These are phyloP conservation scores for Rhododendron kiyosumense DNA, from an alignment of 148 eudicot genomes.

Conservation along the genomic window DNA sequence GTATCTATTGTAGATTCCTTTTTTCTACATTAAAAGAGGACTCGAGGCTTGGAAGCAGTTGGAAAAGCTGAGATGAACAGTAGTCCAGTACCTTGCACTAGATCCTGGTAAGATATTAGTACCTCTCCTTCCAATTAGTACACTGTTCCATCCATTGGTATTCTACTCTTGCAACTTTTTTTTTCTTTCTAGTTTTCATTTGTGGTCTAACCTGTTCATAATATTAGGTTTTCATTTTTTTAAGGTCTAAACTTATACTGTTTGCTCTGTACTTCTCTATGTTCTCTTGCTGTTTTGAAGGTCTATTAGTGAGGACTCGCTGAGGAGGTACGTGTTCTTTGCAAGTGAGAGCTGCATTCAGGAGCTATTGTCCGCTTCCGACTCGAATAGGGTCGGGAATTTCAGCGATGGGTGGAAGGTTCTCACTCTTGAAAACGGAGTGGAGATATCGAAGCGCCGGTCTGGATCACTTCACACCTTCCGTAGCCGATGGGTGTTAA, in stretches of 20 bases:
- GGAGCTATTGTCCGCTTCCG: slow-evolving; percentile 73
- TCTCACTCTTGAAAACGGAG: slow-evolving; percentile 48
- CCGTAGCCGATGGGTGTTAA: slow-evolving; percentile 69
- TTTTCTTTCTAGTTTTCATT: neutral
- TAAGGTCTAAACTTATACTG: neutral
- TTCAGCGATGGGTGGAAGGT: slow-evolving; percentile 68
- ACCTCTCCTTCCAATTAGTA: neutral
- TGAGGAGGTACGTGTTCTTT: slow-evolving; percentile 69
- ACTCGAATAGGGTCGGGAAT: slow-evolving; percentile 37
- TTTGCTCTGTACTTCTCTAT: neutral
- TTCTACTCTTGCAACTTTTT: neutral
- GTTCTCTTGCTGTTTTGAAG: slow-evolving; percentile 22
- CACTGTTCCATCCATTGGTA: neutral
- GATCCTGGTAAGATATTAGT: slow-evolving; percentile 37
- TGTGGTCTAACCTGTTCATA: neutral
- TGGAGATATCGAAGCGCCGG: slow-evolving; percentile 75
- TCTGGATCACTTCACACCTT: slow-evolving; percentile 77
- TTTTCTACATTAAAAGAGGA: slow-evolving; percentile 5
- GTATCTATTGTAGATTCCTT: slow-evolving; percentile 9
- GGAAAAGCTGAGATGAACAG: slow-evolving; percentile 26
- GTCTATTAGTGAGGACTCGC: slow-evolving; percentile 86
- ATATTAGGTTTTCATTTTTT: neutral
- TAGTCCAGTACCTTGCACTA: slow-evolving; percentile 46
- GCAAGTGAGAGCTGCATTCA: slow-evolving; percentile 92
- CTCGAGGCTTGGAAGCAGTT: neutral